phyloP scores from a whole-genome alignment of 768 basidiomycete species.

The Xerocomellus intermedius region DNA sequence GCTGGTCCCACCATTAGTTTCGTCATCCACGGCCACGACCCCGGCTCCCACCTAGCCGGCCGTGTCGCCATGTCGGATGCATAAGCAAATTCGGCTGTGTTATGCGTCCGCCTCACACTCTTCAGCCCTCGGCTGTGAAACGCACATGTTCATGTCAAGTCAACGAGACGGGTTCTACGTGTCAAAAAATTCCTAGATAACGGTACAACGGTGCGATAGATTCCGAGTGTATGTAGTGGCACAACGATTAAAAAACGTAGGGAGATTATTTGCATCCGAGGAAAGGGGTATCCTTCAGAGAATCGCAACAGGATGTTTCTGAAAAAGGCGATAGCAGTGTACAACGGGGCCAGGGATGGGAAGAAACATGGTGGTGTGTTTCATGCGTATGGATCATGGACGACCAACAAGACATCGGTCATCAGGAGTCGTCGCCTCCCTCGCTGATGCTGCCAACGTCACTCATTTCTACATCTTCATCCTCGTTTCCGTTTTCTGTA shows the following conservation, averaged over 20 bases:
- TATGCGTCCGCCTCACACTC: no score
- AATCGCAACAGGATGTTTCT: constrained; percentile 14
- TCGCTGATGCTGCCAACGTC: constrained; percentile 83
- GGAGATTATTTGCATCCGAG: constrained; percentile 17
- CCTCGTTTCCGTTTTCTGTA: constrained; percentile 55
- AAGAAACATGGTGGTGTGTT: constrained; percentile 11
- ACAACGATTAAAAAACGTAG: constrained; percentile 21
- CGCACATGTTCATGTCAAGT: not conserved
- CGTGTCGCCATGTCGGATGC: not conserved
- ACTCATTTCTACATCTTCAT: constrained; percentile 86
- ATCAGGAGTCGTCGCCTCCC: constrained; percentile 43
- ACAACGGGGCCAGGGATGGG: constrained; percentile 11
- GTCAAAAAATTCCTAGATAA: constrained; percentile 28
- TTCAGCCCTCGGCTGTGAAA: constrained; percentile 5
- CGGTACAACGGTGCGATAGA: constrained; percentile 30
- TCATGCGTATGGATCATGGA: constrained; percentile 2
- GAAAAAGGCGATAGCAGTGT: constrained; percentile 16
- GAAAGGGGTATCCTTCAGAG: constrained; percentile 29
- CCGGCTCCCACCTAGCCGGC: constrained; percentile 22
- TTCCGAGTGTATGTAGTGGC: constrained; percentile 22
- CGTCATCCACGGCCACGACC: constrained; percentile 28
- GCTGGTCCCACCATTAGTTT: constrained; percentile 47
- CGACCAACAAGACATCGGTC: not conserved
- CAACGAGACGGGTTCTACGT: constrained; percentile 16
- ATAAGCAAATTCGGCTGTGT: constrained; percentile 6